A percentile compares a stretch with the other conserved stretches of the same genome.
Evolutionary conservation across 306 rosid genomes (phyloP).

Genomic region (Glycine soja): DNA sequence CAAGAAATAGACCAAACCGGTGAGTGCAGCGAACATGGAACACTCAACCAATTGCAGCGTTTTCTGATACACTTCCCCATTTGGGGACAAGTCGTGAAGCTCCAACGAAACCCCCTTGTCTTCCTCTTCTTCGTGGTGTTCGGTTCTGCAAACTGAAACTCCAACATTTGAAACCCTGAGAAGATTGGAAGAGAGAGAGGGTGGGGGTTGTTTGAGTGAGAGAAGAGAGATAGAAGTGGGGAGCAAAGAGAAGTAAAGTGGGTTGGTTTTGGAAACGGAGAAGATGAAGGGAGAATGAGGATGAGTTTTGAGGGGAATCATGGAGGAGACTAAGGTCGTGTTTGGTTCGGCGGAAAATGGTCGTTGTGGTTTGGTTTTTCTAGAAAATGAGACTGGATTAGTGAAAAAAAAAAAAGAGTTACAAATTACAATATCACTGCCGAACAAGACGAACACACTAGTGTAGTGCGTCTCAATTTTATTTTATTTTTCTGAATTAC

Average conservation of each 20-base stretch:
- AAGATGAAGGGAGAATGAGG: constrained; percentile 42
- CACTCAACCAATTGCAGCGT: constrained; percentile 95
- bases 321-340: constrained; percentile 51
- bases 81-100: constrained; percentile 70
- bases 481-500: no score
- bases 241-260: constrained; percentile 44
- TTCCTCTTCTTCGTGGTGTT: constrained; percentile 39
- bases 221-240: constrained; percentile 38
- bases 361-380: neutral
- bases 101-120: constrained; percentile 42
- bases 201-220: constrained; percentile 37
- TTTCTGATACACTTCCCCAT: constrained; percentile 72
- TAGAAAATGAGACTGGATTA: neutral
- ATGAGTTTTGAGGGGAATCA: constrained; percentile 65
- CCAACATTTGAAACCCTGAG: constrained; percentile 54
- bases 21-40: constrained; percentile 96
- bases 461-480: neutral
- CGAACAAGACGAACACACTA: neutral
- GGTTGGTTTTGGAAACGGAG: constrained; percentile 52
- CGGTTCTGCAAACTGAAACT: constrained; percentile 45
- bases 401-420: neutral
- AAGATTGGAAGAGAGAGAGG: constrained; percentile 40
- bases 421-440: neutral
- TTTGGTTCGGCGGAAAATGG: neutral
- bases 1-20: constrained; percentile 92